Evolutionary conservation across 1,284 basidiomycete species (phyloP).

Genomic region (Cutaneotrichosporon cutaneum): DNA sequence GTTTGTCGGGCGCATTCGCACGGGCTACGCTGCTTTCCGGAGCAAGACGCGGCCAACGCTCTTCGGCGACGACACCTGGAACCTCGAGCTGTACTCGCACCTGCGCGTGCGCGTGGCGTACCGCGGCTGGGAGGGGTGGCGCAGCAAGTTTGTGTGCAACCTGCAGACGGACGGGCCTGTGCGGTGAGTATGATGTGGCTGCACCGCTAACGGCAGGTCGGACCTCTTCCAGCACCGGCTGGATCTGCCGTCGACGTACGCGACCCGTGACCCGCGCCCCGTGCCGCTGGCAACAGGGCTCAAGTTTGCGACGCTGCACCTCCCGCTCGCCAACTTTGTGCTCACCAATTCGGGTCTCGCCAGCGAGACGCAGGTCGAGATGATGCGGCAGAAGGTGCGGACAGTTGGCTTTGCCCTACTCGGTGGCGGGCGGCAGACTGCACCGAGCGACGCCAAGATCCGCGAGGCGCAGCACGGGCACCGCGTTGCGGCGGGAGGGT

Average conservation of each 20-base stretch:
- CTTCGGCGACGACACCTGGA: conserved; percentile 56
- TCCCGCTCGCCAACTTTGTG: conserved; percentile 56
- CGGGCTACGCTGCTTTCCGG: conserved; percentile 57
- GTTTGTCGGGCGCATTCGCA: conserved; percentile 48
- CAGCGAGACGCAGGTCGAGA: conserved; percentile 51
- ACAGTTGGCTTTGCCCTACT: conserved; percentile 55
- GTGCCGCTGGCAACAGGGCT: conserved; percentile 33
- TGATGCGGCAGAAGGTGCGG: conserved; percentile 54
- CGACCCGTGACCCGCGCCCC: conserved; percentile 27
- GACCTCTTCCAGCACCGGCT: conserved; percentile 59
- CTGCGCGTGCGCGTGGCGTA: conserved; percentile 54
- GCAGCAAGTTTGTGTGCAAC: conserved; percentile 55
- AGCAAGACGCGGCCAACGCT: conserved; percentile 54
- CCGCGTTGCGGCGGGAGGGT: conserved; percentile 33
- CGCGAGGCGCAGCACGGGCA: conserved; percentile 17
- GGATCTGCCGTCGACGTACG: conserved; percentile 40
- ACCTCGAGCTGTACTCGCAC: conserved; percentile 55
- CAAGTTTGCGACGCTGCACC: conserved; percentile 54
- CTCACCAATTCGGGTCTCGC: conserved; percentile 56
- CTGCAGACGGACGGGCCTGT: conserved; percentile 57
- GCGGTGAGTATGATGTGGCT: conserved; percentile 29
- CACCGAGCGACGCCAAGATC: conserved; percentile 11
- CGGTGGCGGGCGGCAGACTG: conserved; percentile 44
- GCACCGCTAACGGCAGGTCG: conserved; percentile 34
- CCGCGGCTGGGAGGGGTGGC: conserved; percentile 48